These are phyloP conservation scores for Candida silvatica DNA, from an alignment of 805 yeast genomes.

Conservation along the genomic window DNA sequence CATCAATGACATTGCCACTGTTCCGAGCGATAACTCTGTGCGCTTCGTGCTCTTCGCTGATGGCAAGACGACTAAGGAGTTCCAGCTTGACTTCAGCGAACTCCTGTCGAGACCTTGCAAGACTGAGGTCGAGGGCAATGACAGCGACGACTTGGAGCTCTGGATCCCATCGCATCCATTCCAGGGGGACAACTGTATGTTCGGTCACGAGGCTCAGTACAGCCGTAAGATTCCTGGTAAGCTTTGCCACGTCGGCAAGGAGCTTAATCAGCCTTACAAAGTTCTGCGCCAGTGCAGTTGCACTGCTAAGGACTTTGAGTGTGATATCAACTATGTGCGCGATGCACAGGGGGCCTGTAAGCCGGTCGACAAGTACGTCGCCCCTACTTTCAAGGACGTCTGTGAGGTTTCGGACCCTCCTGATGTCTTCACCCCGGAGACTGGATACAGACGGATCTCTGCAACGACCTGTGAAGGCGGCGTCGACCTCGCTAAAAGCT, in stretches of 20 bases:
- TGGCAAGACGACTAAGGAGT: slow-evolving; percentile 42
- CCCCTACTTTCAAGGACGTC: slow-evolving; percentile 53
- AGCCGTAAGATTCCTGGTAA: slow-evolving; percentile 52
- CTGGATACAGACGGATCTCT: slow-evolving; percentile 84
- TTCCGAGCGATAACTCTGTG: slow-evolving; percentile 77
- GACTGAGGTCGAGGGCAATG: slow-evolving; percentile 33
- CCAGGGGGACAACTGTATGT: slow-evolving; percentile 45
- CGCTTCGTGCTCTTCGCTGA: slow-evolving; percentile 56
- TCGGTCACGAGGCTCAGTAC: slow-evolving; percentile 59
- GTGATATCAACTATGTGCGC: slow-evolving; percentile 74
- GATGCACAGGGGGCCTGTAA: slow-evolving; percentile 70
- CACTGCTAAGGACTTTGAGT: slow-evolving; percentile 77
- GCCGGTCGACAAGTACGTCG: slow-evolving; percentile 59
- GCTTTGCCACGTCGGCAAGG: slow-evolving; percentile 58
- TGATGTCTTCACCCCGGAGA: slow-evolving; percentile 66
- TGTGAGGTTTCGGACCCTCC: slow-evolving; percentile 49
- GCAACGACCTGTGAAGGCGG: slow-evolving; percentile 81
- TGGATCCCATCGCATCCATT: slow-evolving; percentile 53
- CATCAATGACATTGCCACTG: slow-evolving; percentile 70
- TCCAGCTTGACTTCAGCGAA: slow-evolving; percentile 50
- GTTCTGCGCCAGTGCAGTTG: slow-evolving; percentile 67
- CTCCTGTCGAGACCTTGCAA: slow-evolving; percentile 41
- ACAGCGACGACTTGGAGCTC: slow-evolving; percentile 48
- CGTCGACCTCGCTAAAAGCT: slow-evolving; percentile 46
- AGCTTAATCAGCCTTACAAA: slow-evolving; percentile 46